A percentile compares a stretch with the other conserved stretches of the same genome.
phyloP scores from a whole-genome alignment of 352 stramenopile species.

The Globisporangium alternatum region DNA sequence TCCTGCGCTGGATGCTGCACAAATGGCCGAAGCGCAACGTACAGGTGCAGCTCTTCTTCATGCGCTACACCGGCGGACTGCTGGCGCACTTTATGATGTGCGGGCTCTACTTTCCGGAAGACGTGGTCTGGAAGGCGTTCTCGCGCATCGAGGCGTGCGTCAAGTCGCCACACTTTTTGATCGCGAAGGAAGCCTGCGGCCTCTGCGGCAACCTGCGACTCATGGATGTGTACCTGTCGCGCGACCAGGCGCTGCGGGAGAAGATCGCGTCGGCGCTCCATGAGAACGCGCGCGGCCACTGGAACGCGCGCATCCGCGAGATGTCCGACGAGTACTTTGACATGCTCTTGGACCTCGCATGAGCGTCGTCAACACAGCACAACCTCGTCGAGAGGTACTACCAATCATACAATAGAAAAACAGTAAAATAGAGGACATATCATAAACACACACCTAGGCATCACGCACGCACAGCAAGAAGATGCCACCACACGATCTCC shows the following conservation, averaged over 20 bases:
- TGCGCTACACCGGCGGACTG: conserved; percentile 60
- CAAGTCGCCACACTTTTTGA: conserved; percentile 65
- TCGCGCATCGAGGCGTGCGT: conserved; percentile 48
- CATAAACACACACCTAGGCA: conserved; percentile 6
- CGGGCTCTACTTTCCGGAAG: conserved; percentile 44
- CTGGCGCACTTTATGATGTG: conserved; percentile 60
- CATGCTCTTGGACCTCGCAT: conserved; percentile 75
- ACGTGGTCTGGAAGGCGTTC: conserved; percentile 53
- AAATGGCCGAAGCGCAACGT: conserved; percentile 78
- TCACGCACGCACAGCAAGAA: neutral
- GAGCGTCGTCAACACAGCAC: neutral
- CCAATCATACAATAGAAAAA: conserved; percentile 5
- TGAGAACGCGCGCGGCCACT: conserved; percentile 59
- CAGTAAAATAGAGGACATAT: conserved; percentile 11
- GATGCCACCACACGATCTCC: conserved; percentile 1
- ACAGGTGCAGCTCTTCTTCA: conserved; percentile 71
- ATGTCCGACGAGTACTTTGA: conserved; percentile 82
- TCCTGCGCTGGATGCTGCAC: conserved; percentile 63
- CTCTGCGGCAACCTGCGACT: conserved; percentile 65
- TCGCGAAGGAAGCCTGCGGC: conserved; percentile 66
- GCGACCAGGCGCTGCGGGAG: conserved; percentile 52
- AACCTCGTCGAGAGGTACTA: neutral
- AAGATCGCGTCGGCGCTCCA: conserved; percentile 63
- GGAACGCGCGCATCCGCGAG: conserved; percentile 75
- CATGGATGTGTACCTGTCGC: conserved; percentile 65